A percentile compares a stretch with the other conserved stretches of the same genome.
phyloP scores from a whole-genome alignment of 1,139 yeast species.

The Pneumocystis carinii region DNA sequence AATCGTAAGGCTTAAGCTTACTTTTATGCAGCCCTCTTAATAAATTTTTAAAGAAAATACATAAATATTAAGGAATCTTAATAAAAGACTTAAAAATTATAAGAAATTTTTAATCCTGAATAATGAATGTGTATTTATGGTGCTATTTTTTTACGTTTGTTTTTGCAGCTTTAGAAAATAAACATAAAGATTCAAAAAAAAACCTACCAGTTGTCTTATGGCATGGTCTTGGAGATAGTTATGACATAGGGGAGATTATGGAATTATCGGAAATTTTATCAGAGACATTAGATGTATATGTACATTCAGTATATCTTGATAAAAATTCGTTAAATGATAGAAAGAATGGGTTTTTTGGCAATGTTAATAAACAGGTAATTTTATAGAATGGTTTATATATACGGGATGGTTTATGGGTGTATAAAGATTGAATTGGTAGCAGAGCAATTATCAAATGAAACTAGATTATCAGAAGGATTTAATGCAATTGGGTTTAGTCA shows the following conservation, averaged over 20 bases:
- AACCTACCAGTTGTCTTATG: conserved; percentile 49
- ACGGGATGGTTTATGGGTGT: neutral
- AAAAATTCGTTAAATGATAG: conserved; percentile 39
- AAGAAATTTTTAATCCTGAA: neutral
- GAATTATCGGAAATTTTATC: conserved; percentile 33
- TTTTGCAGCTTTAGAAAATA: neutral
- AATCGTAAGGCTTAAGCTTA: too few relatives aligned
- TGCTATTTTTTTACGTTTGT: conserved; percentile 2
- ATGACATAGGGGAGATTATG: conserved; percentile 46
- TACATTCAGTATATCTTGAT: conserved; percentile 41
- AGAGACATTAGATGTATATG: conserved; percentile 36
- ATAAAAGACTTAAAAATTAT: neutral
- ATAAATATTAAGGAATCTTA: too few relatives aligned
- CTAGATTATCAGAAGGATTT: conserved; percentile 40
- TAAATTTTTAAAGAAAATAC: too few relatives aligned
- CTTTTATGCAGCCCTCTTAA: too few relatives aligned
- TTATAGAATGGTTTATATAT: neutral
- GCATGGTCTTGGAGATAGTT: conserved; percentile 77
- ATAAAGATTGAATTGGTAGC: conserved; percentile 27
- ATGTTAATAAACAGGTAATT: conserved; percentile 33
- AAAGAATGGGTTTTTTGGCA: conserved; percentile 43
- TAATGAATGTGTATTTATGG: neutral
- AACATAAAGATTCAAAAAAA: neutral
- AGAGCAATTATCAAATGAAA: conserved; percentile 27
- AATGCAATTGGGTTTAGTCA: conserved; percentile 72